Conservation (phyloP, 306 rosid genomes). For the Vicia faba region DNA sequence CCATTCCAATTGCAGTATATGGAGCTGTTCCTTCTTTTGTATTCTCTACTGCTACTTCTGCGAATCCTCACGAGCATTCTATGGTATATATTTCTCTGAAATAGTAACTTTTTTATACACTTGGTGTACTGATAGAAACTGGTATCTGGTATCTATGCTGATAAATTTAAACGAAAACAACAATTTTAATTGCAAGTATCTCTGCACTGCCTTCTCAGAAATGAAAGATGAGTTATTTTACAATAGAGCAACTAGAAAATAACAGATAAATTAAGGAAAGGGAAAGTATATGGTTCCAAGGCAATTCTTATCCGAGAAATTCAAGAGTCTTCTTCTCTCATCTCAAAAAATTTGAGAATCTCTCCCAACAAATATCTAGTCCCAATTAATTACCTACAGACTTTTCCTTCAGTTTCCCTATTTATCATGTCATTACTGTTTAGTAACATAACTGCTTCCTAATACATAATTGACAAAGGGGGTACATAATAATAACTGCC, state of each 20-base stretch:
- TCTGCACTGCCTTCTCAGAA: background rate
- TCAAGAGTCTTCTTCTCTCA: background rate
- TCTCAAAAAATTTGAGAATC: no score
- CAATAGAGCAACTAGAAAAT: background rate
- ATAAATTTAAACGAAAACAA: background rate
- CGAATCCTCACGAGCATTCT: slow-evolving; percentile 86
- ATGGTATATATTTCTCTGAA: slow-evolving; percentile 58
- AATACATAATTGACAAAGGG: no score
- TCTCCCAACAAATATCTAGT: no score
- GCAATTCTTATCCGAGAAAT: background rate
- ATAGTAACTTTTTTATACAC: slow-evolving; percentile 21
- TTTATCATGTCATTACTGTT: no score
- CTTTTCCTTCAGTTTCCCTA: no score
- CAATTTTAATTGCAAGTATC: background rate
- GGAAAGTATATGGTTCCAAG: background rate
- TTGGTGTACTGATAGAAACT: background rate
- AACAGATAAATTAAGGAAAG: background rate
- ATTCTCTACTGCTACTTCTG: slow-evolving; percentile 92
- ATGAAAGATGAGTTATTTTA: background rate
- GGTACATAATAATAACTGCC: no score
- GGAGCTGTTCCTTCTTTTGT: slow-evolving; percentile 91
- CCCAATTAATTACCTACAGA: no score
- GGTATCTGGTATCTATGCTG: background rate
- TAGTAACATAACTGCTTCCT: no score
- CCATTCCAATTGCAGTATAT: slow-evolving; percentile 63